Evolutionary conservation across 192 early-diverging fungal genomes (phyloP).

Genomic region (Chytriomyces confervae): DNA sequence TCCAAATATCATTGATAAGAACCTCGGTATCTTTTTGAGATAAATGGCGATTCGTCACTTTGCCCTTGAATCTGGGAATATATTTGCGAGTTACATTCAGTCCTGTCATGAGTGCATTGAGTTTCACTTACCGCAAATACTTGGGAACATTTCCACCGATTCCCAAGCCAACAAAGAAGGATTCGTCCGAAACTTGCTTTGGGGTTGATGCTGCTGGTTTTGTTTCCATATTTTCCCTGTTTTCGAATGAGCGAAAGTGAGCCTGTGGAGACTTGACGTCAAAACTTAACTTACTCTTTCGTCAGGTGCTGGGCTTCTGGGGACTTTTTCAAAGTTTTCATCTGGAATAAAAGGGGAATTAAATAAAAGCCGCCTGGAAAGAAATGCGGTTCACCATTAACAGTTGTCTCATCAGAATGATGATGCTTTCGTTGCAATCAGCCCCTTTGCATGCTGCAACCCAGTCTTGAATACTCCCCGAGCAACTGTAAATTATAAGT

Average conservation of each 20-base stretch:
- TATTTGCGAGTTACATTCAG: too few relatives aligned
- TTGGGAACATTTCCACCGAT: constrained; percentile 21
- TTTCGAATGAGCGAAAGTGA: too few relatives aligned
- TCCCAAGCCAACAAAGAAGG: constrained; percentile 16
- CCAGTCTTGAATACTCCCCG: constrained; percentile 46
- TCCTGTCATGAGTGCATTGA: too few relatives aligned
- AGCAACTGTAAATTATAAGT: constrained; percentile 47
- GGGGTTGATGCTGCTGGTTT: too few relatives aligned
- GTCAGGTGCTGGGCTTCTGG: too few relatives aligned
- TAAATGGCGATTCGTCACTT: neutral
- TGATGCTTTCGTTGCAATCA: constrained; percentile 59
- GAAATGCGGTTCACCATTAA: constrained; percentile 13
- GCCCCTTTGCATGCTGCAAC: constrained; percentile 49
- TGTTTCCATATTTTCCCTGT: too few relatives aligned
- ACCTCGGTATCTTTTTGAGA: constrained; percentile 1
- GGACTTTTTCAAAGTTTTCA: too few relatives aligned
- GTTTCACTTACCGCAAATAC: neutral
- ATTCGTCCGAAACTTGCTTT: too few relatives aligned
- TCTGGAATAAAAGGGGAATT: too few relatives aligned
- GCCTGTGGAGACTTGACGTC: too few relatives aligned
- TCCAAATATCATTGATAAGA: constrained; percentile 61
- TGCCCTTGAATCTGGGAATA: neutral
- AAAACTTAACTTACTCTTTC: too few relatives aligned
- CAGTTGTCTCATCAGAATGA: constrained; percentile 51
- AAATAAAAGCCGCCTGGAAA: too few relatives aligned